Evolutionary conservation across 106 monocot genomes (phyloP), one percentile per base, ranked within the genome.

Genomic region (Allium fistulosum): DNA sequence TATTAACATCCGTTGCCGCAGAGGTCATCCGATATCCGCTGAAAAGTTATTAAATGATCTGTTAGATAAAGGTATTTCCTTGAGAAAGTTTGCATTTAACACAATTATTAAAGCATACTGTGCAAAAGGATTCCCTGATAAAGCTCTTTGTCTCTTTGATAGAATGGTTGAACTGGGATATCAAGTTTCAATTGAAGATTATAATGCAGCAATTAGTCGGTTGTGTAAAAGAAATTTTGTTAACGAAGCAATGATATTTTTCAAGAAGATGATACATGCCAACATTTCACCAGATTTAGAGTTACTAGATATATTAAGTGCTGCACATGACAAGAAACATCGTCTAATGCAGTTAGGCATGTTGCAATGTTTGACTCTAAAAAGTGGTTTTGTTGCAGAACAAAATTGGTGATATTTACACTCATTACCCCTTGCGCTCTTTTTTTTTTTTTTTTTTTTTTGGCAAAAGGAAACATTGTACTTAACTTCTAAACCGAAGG

Each of bases 41-140:
- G 92, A 88, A 72, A 67, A 7, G 11, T 57, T 83, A 18, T 56
- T 88, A 52, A 63, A 78, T 51, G 26, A 16, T 53, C 70, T 92
- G 49, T 26, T 80, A 10, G 50, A 62, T 11, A 77, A 59, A 26
- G 87, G 78, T 45, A 71, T 85, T 9, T n/a, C 51, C 46, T 57
- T 88, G 71, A 81, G 80, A 17, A 92, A 85, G 68, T 85, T 88
- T 81, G 88, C 88, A 15, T 92, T 82, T 58, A 80, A 51, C 60
- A 78, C 82, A 11, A 26, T 92, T 62, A 85, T 92, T 27, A 82
- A 82, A 83, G 85, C 85, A 67, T 72, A 78, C 0, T 92, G 92
- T 74, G 82, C 72, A 10, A 85, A 78, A 59, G 74, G 80, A 67
- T 80, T 49, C 76, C 85, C 87, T 58, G 10, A 55, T 48, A 80